These are phyloP conservation scores for Torulaspora gathmanii DNA, from an alignment of 805 yeast genomes.

Conservation along the genomic window DNA sequence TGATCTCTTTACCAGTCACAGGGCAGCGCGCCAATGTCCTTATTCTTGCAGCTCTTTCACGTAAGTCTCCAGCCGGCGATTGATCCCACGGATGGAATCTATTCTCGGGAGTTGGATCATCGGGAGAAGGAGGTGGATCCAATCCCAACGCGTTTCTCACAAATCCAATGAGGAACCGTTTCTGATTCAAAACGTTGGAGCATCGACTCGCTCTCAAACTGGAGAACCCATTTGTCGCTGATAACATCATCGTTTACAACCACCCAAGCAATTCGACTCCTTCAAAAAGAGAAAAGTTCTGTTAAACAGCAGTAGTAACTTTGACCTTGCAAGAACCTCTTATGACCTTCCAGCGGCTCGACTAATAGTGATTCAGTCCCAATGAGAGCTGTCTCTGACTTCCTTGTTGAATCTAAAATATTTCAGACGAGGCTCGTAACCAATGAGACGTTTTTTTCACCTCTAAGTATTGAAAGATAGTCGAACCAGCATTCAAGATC, in stretches of 20 bases:
- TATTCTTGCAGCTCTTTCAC: conserved; percentile 88
- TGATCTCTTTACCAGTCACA: conserved; percentile 72
- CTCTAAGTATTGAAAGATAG: not conserved
- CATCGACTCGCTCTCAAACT: conserved; percentile 4
- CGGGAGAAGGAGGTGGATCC: conserved; percentile 60
- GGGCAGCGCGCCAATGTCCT: conserved; percentile 87
- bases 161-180: conserved; percentile 36
- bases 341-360: not conserved
- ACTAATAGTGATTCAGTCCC: not conserved
- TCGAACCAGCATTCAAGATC: too few species aligned
- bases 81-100: conserved; percentile 87
- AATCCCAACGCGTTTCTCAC: conserved; percentile 48
- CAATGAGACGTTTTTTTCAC: conserved; percentile 4
- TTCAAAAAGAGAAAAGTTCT: not conserved
- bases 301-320: not conserved
- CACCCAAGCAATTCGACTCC: not conserved
- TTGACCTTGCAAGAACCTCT: not conserved
- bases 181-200: conserved; percentile 9
- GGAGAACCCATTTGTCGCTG: conserved; percentile 5
- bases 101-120: conserved; percentile 65
- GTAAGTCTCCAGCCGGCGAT: conserved; percentile 80
- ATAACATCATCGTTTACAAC: conserved; percentile 5
- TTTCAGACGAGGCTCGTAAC: conserved; percentile 1
- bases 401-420: conserved; percentile 1
- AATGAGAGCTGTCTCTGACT: not conserved